Conservation (phyloP, 768 basidiomycete species). For the Boletus rubroflammeus region DNA sequence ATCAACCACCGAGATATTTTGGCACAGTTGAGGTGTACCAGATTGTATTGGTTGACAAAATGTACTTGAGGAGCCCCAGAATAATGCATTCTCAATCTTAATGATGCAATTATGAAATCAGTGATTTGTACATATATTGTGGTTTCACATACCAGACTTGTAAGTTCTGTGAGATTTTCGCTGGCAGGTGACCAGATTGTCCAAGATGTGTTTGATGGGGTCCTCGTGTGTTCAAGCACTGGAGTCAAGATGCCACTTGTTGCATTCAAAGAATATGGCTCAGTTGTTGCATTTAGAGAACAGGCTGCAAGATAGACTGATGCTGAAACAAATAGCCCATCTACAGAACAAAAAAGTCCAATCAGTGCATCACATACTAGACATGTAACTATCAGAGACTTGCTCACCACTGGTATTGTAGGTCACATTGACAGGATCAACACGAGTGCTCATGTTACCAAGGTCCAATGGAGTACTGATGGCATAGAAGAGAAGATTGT, state of each 20-base stretch:
- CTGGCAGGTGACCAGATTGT: background rate
- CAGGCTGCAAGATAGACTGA: background rate
- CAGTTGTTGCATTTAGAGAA: background rate
- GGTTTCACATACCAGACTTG: background rate
- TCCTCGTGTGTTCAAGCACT: background rate
- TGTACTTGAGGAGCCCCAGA: too few relatives aligned
- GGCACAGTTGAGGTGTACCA: background rate
- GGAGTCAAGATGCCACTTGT: background rate
- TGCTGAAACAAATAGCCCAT: background rate
- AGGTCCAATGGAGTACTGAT: background rate
- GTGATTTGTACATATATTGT: background rate
- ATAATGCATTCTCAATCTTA: too few relatives aligned
- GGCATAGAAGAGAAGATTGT: background rate
- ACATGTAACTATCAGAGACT: too few relatives aligned
- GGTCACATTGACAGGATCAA: background rate
- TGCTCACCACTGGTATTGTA: background rate
- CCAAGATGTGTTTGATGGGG: background rate
- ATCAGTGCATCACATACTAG: too few relatives aligned
- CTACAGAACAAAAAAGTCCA: background rate
- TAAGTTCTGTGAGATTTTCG: background rate
- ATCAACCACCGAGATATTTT: background rate
- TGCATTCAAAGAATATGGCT: background rate
- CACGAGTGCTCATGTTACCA: background rate
- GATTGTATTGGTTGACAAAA: background rate
- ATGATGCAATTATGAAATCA: background rate